Evolutionary conservation across 2,329 filamentous ascomycete genomes (phyloP), one percentile per base, ranked within the genome.

Genomic region (Aspergillus sergii): DNA sequence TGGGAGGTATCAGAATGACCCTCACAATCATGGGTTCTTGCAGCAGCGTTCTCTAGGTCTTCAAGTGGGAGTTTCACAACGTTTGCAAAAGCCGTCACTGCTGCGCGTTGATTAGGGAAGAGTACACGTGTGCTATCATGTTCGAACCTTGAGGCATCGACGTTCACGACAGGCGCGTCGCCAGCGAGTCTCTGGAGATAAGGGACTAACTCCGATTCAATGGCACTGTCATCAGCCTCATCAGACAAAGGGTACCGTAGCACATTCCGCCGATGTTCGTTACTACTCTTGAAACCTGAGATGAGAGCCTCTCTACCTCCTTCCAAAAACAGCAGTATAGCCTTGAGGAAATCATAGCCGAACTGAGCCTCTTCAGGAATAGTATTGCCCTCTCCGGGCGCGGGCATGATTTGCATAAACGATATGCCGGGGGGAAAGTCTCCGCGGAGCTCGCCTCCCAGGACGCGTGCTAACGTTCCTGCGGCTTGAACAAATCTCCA

Each of bases 301-400:
- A 89, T 72, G 11, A 89, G 73, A 32, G 81, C 81, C 10, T 82
- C 78, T 16, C 85, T 77, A 11, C 88, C 88, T 39, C 85, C 86
- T 60, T 87, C 85, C 2, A 89, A 75, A 85, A 87, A 90, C 1
- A 89, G 78, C 2, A 88, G 70, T 50, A 89, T 87, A 1, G 87
- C 86, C 71, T 86, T 88, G 30, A 89, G 68, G 67, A 90, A 89
- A 66, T 89, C 87, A 68, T 88, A 89, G n/a, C 81, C 81, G 70
- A 89, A 89, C 16, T 83, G 82, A 51, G 86, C 81, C 23, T 80
- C 76, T 9, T 68, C 67, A 14, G 79, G 70, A 23, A 80, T 70
- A 39, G 71, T 58, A 61, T 72, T 70, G 67, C 82, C 73, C 71
- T 85, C 79, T 26, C 78, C 75, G 54, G 80, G 75, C 0, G 84